phyloP scores from a whole-genome alignment of 2,329 filamentous ascomycete species.

The Alternaria viburni region DNA sequence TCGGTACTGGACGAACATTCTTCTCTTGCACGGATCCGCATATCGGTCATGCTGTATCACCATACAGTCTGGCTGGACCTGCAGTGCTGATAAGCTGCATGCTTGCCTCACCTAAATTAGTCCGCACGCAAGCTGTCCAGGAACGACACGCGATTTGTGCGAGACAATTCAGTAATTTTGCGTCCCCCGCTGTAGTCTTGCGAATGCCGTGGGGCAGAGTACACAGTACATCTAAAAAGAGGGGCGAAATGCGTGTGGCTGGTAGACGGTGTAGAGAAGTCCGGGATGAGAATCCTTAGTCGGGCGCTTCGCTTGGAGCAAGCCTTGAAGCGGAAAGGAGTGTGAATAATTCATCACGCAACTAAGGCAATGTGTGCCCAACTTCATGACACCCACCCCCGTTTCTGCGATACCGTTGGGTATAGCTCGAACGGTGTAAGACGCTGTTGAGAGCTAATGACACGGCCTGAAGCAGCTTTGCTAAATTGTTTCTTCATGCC shows the following conservation, averaged over 20 bases:
- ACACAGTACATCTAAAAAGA: neutral
- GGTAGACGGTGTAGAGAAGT: slow-evolving; percentile 31
- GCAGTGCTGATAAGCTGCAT: neutral
- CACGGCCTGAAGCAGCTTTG: slow-evolving; percentile 6
- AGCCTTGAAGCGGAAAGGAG: slow-evolving; percentile 6
- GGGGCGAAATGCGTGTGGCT: slow-evolving; percentile 28
- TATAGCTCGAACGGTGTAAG: slow-evolving; percentile 15
- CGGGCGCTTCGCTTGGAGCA: slow-evolving; percentile 34
- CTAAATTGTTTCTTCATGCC: slow-evolving; percentile 24
- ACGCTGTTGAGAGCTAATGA: slow-evolving; percentile 14
- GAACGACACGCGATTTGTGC: slow-evolving; percentile 17
- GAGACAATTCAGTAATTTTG: neutral
- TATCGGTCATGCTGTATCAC: neutral
- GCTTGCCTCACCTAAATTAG: neutral
- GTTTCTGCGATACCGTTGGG: slow-evolving; percentile 16
- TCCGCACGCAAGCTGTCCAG: neutral
- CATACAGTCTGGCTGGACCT: neutral
- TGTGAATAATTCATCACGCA: slow-evolving; percentile 21
- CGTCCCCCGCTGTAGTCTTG: slow-evolving; percentile 15
- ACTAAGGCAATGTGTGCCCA: slow-evolving; percentile 22
- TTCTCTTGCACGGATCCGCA: neutral
- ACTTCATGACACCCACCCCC: slow-evolving; percentile 9
- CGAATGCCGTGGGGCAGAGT: slow-evolving; percentile 9
- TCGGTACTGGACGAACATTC: neutral
- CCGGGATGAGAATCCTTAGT: slow-evolving; percentile 35